Evolutionary conservation across 2,329 filamentous ascomycete genomes (phyloP).

Genomic region (Myriosclerotinia curreyana): DNA sequence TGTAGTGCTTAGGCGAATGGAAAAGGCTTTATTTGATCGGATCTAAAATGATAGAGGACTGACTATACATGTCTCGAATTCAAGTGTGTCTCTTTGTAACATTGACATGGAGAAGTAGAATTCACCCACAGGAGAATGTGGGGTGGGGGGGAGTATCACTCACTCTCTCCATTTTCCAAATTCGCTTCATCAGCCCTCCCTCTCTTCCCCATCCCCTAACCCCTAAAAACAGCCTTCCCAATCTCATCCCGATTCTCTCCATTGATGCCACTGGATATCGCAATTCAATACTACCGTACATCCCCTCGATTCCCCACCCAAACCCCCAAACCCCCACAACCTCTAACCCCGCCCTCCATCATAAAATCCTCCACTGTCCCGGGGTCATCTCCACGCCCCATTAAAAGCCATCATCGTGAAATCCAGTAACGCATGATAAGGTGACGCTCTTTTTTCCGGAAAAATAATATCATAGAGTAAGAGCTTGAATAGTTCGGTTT

Average conservation of each 20-base stretch:
- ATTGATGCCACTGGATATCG: no score
- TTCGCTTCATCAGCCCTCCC: neutral
- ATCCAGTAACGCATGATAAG: neutral
- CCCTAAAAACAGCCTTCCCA: neutral
- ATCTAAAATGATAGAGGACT: neutral
- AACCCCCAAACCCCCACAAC: no score
- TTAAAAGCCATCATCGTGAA: neutral
- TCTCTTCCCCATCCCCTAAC: neutral
- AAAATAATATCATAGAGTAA: neutral
- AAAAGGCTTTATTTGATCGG: neutral
- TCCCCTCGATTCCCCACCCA: no score
- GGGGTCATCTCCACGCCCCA: neutral
- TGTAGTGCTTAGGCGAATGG: neutral
- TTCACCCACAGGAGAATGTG: neutral
- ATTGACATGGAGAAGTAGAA: neutral
- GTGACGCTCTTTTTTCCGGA: neutral
- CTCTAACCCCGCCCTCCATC: neutral
- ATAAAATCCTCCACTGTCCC: neutral
- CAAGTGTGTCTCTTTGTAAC: neutral
- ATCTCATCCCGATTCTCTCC: neutral
- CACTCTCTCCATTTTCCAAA: neutral
- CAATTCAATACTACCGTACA: no score
- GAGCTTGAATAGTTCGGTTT: neutral
- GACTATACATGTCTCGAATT: neutral
- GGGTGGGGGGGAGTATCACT: no score